Conservation (phyloP, 2,329 filamentous ascomycete species). For the Ustulina deusta region DNA sequence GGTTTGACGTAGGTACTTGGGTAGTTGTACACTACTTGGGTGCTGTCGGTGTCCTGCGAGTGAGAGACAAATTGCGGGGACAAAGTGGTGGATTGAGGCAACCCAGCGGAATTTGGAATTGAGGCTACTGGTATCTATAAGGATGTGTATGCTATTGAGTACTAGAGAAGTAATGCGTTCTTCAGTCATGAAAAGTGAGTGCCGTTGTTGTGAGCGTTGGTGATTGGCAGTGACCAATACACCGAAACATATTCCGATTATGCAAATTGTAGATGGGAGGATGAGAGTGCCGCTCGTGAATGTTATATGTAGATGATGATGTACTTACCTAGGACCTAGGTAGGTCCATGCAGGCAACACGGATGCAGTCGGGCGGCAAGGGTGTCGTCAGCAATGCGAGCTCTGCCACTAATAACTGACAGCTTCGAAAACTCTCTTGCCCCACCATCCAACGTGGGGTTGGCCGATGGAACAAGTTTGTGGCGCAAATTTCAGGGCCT, state of each 20-base stretch:
- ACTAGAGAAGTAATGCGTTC: not conserved
- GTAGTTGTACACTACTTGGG: too few relatives aligned
- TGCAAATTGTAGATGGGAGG: not conserved
- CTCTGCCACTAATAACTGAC: constrained; percentile 39
- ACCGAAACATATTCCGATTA: too few relatives aligned
- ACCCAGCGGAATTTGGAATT: constrained; percentile 37
- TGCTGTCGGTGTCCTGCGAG: too few relatives aligned
- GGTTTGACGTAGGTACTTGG: not conserved
- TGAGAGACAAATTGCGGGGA: constrained; percentile 5
- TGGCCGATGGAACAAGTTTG: not conserved
- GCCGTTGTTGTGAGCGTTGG: too few relatives aligned
- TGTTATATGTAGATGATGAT: constrained; percentile 11
- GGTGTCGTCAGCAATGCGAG: constrained; percentile 45
- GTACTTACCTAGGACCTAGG: too few relatives aligned
- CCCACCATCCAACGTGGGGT: constrained; percentile 34
- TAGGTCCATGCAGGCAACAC: constrained; percentile 5
- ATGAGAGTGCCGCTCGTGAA: not conserved
- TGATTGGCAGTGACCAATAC: not conserved
- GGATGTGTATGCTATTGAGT: too few relatives aligned
- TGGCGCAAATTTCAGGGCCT: constrained; percentile 30
- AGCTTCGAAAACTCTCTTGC: constrained; percentile 1
- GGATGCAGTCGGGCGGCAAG: constrained; percentile 25
- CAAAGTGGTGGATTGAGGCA: constrained; percentile 7
- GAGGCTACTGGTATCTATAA: too few relatives aligned
- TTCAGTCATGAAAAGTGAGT: not conserved